Conservation (phyloP, 2,329 filamentous ascomycete species). For the Drechslerella coelobrocha region DNA sequence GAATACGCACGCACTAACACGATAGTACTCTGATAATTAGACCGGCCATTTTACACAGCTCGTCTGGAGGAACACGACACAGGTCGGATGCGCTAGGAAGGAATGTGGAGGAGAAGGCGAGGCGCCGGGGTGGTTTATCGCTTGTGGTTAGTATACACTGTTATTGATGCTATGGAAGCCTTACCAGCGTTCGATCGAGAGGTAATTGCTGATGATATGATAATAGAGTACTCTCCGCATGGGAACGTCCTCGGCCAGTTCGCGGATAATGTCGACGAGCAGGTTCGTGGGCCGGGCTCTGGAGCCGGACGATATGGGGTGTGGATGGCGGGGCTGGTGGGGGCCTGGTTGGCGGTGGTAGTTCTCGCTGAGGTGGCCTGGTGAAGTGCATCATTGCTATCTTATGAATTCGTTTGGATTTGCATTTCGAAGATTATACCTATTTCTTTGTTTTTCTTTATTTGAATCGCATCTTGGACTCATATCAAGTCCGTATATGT, state of each 20-base stretch:
- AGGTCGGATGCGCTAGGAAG: conserved; percentile 69
- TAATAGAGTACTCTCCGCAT: conserved; percentile 40
- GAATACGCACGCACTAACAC: conserved; percentile 3
- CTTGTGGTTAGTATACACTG: conserved; percentile 29
- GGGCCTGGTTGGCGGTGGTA: conserved; percentile 11
- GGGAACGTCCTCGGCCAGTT: conserved; percentile 40
- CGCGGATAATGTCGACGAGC: conserved; percentile 40
- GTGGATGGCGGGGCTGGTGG: conserved; percentile 9
- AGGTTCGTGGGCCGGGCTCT: conserved; percentile 38
- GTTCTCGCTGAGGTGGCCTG: conserved; percentile 13
- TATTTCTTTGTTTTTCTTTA: too few species aligned
- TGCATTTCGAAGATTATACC: not conserved
- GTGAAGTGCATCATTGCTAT: not conserved
- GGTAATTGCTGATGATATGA: not conserved
- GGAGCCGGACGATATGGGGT: conserved; percentile 15
- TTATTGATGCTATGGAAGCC: not conserved
- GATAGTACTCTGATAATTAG: not conserved
- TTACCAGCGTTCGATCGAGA: not conserved
- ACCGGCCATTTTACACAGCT: conserved; percentile 77
- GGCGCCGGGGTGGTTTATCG: conserved; percentile 43
- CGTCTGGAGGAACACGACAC: conserved; percentile 70
- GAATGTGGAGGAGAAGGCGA: conserved; percentile 44
- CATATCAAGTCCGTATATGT: too few species aligned
- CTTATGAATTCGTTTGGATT: not conserved
- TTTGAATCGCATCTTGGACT: too few species aligned